Evolutionary conservation across 2,329 filamentous ascomycete genomes (phyloP), one percentile per base, ranked within the genome.

Genomic region (Erysiphe pulchra): DNA sequence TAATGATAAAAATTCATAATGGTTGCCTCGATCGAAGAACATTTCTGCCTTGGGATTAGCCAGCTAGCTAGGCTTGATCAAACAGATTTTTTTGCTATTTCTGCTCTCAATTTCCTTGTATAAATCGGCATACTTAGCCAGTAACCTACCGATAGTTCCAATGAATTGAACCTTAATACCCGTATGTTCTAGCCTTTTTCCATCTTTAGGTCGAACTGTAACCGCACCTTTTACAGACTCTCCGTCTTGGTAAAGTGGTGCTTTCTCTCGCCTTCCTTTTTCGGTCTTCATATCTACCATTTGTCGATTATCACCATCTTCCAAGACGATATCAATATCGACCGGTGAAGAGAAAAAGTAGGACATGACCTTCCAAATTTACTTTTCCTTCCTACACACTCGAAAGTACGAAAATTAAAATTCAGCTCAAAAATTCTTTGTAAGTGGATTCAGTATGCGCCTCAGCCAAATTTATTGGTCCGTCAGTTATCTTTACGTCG

Each of bases 101-200:
- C 24, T 28, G 24, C 24, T 28, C 24, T 28, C 24, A 28, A 28
- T 28, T 28, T 28, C 7, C 24, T 28, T 28, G 4, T 6, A 28
- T 28, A 28, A 28, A 28, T 28, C 24, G 24, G 24, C 7, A 28
- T 28, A 28, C 4, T 7, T 28, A 28, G 24, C 24, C 20, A 18
- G 13, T 40, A 36, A 60, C 65, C 50, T 66, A 90, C 84, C 84
- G 69, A 98, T 98, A 51, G 86, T 92, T 60, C 90, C 90, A 57
- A 98, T 94, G 67, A 98, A 98, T 62, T 98, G 90, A 56, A 98
- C 87, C 66, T 98, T 98, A 71, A 98, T 94, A 55, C 90, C 90
- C 11, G 86, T 95, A 63, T 98, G 90, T 64, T 98, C 90, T 58
- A 98, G 69, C 50, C 90, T 75, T 70, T 95, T 95, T 59, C 90